phyloP scores from a whole-genome alignment of 768 basidiomycete species.

The Myochromella boudieri region DNA sequence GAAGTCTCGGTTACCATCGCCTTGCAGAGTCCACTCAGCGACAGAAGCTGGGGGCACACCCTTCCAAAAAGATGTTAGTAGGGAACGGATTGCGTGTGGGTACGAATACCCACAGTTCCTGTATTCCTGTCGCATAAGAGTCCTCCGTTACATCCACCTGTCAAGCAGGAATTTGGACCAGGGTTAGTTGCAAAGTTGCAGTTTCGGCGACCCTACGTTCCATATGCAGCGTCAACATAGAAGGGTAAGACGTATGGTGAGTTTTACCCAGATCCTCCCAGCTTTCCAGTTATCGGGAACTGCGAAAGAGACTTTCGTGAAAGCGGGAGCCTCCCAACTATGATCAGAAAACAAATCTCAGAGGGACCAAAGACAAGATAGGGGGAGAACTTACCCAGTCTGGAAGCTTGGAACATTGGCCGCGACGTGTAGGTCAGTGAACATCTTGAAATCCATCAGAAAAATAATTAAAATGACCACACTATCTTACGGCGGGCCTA shows the following conservation, averaged over 20 bases:
- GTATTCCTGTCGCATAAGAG: conserved; percentile 50
- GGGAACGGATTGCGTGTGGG: background rate
- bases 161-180: conserved; percentile 58
- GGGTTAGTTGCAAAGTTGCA: conserved; percentile 58
- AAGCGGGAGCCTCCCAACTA: conserved; percentile 41
- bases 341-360: background rate
- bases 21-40: background rate
- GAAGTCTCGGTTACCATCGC: background rate
- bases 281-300: conserved; percentile 67
- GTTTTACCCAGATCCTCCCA: conserved; percentile 58
- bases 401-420: conserved; percentile 39
- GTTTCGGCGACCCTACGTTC: conserved; percentile 54
- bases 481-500: conserved; percentile 36
- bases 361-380: background rate
- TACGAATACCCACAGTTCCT: conserved; percentile 40
- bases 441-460: conserved; percentile 38
- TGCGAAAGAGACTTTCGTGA: conserved; percentile 40
- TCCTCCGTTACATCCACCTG: conserved; percentile 72
- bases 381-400: conserved; percentile 39
- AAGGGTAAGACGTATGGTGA: background rate
- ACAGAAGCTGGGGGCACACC: conserved; percentile 68
- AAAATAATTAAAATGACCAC: background rate
- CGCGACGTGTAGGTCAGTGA: conserved; percentile 57
- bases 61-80: conserved; percentile 21
- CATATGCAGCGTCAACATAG: background rate